Percentiles rank a stretch among this genome's conserved stretches.
These are phyloP conservation scores for Ophiostoma sp. DNA, from an alignment of 2,329 filamentous ascomycete genomes.

Conservation along the genomic window DNA sequence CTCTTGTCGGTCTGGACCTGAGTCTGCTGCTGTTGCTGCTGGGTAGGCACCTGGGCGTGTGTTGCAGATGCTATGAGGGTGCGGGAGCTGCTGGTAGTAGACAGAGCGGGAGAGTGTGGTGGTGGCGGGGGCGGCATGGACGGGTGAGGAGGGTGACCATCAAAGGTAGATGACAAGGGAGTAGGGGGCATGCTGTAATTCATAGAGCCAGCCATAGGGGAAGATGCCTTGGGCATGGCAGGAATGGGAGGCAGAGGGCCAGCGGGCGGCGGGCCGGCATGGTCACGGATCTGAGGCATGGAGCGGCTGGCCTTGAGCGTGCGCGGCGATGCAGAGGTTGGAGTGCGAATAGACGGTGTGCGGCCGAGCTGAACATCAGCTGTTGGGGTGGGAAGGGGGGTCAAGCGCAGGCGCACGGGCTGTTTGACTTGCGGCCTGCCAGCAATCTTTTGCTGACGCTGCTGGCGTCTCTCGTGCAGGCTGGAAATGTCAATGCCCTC, in stretches of 20 bases:
- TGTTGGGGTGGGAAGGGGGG: slow-evolving; percentile 19
- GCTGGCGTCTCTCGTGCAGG: slow-evolving; percentile 24
- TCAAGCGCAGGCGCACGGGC: slow-evolving; percentile 20
- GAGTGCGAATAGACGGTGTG: neutral
- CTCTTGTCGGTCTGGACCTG: neutral
- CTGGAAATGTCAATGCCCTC: slow-evolving; percentile 5
- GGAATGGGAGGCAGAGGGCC: slow-evolving; percentile 25
- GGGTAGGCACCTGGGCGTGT: neutral
- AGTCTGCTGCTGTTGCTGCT: neutral
- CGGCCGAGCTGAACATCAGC: neutral
- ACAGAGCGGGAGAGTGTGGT: neutral
- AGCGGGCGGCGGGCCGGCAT: slow-evolving; percentile 18
- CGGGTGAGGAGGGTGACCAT: neutral
- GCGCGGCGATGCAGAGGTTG: slow-evolving; percentile 4
- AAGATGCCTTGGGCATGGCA: slow-evolving; percentile 12
- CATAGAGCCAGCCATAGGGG: too few relatives aligned
- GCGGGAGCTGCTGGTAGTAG: neutral
- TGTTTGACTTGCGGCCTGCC: slow-evolving; percentile 20
- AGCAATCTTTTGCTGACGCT: slow-evolving; percentile 23
- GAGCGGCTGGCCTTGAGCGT: slow-evolving; percentile 25
- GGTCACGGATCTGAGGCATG: slow-evolving; percentile 24
- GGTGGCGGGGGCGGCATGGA: slow-evolving; percentile 4
- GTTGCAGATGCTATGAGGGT: neutral
- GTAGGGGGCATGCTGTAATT: neutral
- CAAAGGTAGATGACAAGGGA: neutral